phyloP scores from a whole-genome alignment of 2,329 filamentous ascomycete genomes.

The Tolypocladium tropicale region DNA sequence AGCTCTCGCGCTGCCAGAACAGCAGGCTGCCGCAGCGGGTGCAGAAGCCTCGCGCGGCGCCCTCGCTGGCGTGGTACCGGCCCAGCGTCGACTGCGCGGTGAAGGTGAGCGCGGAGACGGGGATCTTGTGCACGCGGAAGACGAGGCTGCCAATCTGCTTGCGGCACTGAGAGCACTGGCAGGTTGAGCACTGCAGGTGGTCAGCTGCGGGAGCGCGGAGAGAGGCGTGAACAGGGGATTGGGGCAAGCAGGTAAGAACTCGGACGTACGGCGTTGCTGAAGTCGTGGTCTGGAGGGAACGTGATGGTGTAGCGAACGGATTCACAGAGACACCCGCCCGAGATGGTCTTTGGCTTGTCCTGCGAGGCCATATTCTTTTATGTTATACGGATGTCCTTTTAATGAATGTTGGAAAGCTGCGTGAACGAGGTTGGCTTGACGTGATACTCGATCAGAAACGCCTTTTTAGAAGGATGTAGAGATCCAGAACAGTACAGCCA shows the following conservation, averaged over 20 bases:
- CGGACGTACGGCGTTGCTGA: constrained; percentile 20
- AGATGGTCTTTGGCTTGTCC: constrained; percentile 25
- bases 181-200: constrained; percentile 30
- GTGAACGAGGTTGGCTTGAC: no score
- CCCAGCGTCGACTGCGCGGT: not conserved
- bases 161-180: constrained; percentile 47
- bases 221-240: not conserved
- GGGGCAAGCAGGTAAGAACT: not conserved
- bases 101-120: constrained; percentile 13
- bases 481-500: not conserved
- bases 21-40: not conserved
- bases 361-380: constrained; percentile 11
- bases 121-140: constrained; percentile 28
- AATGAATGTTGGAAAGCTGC: no score
- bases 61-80: not conserved
- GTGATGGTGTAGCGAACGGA: constrained; percentile 36
- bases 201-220: not conserved
- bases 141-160: constrained; percentile 38
- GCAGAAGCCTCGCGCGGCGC: not conserved
- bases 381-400: no score
- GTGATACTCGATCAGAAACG: not conserved
- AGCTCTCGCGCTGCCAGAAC: constrained; percentile 18
- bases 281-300: constrained; percentile 35
- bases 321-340: constrained; percentile 42
- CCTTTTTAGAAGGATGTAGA: not conserved